Conservation (phyloP, 495 filamentous ascomycete genomes). For the Tuber microsphaerosporum region DNA sequence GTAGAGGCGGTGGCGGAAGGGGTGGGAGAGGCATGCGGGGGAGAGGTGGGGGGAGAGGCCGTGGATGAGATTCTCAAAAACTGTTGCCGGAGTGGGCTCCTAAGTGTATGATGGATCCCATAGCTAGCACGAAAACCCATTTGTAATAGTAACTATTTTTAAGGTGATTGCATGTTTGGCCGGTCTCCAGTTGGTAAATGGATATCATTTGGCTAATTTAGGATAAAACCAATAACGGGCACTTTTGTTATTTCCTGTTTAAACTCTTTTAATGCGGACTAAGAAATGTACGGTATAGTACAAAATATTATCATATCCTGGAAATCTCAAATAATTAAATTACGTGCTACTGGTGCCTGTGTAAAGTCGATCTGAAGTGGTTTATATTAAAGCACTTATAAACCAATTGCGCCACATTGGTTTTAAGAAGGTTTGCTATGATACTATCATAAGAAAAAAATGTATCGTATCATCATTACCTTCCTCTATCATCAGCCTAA, state of each 20-base stretch:
- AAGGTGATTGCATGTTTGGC: background rate
- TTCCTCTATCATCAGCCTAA: too few species aligned
- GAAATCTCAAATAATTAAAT: too few species aligned
- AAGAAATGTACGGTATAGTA: background rate
- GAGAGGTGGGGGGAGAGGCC: conserved; percentile 36
- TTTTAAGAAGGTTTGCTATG: too few species aligned
- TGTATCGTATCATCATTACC: background rate
- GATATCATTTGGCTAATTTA: background rate
- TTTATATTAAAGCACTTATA: too few species aligned
- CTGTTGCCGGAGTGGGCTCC: background rate
- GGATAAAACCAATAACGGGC: background rate
- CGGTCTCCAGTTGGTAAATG: background rate
- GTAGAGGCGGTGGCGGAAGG: conserved; percentile 43
- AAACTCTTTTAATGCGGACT: background rate
- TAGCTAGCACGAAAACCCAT: background rate
- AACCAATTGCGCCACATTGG: too few species aligned
- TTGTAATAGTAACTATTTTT: background rate
- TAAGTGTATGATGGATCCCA: background rate
- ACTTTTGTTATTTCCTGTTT: background rate
- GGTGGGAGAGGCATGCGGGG: conserved; percentile 42
- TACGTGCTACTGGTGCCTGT: too few species aligned
- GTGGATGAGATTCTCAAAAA: conserved; percentile 38
- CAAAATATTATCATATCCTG: too few species aligned
- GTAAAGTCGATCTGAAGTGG: too few species aligned
- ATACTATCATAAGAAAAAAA: background rate